phyloP scores from a whole-genome alignment of 148 eudicot species.

The Camellia granthamiana region DNA sequence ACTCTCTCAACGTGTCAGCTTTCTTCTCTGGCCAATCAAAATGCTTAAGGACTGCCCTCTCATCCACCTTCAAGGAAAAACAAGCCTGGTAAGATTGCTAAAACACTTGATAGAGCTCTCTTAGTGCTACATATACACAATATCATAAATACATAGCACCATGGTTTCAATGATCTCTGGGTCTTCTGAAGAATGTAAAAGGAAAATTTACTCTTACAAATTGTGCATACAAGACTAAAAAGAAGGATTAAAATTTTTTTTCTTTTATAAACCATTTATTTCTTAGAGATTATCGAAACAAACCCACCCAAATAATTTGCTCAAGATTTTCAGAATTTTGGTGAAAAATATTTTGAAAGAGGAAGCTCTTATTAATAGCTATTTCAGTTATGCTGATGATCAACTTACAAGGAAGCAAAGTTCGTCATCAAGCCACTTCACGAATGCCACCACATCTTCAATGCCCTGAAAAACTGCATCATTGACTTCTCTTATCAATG shows the following conservation, averaged over 20 bases:
- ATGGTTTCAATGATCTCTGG: neutral
- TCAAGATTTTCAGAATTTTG: neutral
- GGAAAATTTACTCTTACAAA: neutral
- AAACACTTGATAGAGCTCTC: neutral
- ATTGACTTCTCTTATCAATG: slow-evolving; percentile 65
- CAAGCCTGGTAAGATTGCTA: neutral
- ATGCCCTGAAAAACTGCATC: slow-evolving; percentile 58
- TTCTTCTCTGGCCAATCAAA: slow-evolving; percentile 90
- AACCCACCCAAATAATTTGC: neutral
- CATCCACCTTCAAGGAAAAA: slow-evolving; percentile 61
- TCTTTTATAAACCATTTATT: neutral
- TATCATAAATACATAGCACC: neutral
- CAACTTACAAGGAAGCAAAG: slow-evolving; percentile 77
- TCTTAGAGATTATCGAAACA: neutral
- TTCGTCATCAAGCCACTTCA: slow-evolving; percentile 94
- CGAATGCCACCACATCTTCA: slow-evolving; percentile 78
- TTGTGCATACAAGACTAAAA: neutral
- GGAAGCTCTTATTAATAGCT: too few relatives aligned
- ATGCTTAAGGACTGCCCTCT: slow-evolving; percentile 85
- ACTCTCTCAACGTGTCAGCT: slow-evolving; percentile 76
- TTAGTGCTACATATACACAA: neutral
- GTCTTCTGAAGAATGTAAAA: neutral
- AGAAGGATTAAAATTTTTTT: too few relatives aligned
- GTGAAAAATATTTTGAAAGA: neutral
- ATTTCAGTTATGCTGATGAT: neutral